These are phyloP conservation scores for Microbotryum saponariae DNA, from an alignment of 1,284 basidiomycete genomes.

Conservation along the genomic window DNA sequence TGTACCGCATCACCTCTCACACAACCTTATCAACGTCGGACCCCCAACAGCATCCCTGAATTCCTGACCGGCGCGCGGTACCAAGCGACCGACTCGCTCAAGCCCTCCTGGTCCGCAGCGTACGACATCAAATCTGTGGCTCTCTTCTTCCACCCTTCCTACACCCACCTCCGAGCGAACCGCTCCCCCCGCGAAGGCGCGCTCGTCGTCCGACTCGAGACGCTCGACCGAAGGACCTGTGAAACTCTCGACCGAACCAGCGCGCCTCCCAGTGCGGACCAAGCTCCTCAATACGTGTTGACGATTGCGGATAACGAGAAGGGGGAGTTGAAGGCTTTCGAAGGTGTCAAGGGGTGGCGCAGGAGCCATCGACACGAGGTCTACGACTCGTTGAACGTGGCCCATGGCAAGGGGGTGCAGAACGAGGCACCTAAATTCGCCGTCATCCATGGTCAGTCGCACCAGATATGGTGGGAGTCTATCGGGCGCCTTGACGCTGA, in stretches of 20 bases:
- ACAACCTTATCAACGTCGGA: neutral
- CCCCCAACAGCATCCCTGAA: conserved; percentile 33
- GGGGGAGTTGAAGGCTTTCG: conserved; percentile 5
- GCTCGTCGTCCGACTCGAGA: conserved; percentile 38
- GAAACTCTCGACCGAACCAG: conserved; percentile 34
- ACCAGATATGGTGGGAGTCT: neutral
- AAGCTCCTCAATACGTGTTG: conserved; percentile 20
- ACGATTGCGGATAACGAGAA: conserved; percentile 11
- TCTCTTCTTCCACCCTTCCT: conserved; percentile 38
- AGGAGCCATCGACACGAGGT: conserved; percentile 25
- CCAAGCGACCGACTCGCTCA: conserved; percentile 29
- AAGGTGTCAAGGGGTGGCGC: conserved; percentile 20
- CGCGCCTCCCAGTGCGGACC: conserved; percentile 5
- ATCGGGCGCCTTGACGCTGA: neutral
- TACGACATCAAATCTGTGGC: conserved; percentile 39
- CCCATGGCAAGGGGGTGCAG: conserved; percentile 16
- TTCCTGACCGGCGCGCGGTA: conserved; percentile 37
- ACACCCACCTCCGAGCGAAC: conserved; percentile 39
- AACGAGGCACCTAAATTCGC: conserved; percentile 26
- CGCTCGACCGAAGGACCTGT: conserved; percentile 41
- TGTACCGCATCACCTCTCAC: too few species aligned
- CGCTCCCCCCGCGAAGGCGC: conserved; percentile 40
- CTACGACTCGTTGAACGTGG: conserved; percentile 27
- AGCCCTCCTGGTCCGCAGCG: conserved; percentile 38
- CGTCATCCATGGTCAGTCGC: conserved; percentile 22